A percentile compares a stretch with the other conserved stretches of the same genome.
Conservation (phyloP, 208 protist species). For the Wallacemonas collosoma region DNA sequence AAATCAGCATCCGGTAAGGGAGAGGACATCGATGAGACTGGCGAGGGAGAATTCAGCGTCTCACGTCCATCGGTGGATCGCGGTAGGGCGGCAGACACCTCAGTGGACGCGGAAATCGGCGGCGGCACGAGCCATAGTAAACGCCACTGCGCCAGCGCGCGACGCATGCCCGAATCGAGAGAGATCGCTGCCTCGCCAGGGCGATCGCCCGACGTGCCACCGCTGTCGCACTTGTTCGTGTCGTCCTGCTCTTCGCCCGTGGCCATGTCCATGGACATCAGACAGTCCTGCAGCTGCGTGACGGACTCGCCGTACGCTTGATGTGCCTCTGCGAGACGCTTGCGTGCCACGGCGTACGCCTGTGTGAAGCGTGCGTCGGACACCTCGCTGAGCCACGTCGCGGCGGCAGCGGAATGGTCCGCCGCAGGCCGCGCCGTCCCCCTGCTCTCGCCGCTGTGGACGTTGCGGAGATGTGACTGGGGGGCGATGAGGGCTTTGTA, state of each 20-base stretch:
- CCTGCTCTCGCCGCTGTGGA: too few species aligned
- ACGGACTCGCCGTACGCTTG: background rate
- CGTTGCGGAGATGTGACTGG: too few species aligned
- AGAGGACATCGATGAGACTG: background rate
- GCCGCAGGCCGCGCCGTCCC: too few species aligned
- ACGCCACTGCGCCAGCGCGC: background rate
- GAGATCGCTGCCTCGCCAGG: background rate
- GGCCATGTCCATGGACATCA: background rate
- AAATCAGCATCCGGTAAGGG: background rate
- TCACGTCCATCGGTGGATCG: background rate
- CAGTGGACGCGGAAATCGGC: too few species aligned
- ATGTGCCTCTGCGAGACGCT: conserved; percentile 1
- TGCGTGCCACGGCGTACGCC: background rate
- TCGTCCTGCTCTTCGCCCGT: too few species aligned
- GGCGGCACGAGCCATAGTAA: background rate
- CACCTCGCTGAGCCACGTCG: conserved; percentile 1
- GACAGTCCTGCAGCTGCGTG: background rate
- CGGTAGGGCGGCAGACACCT: too few species aligned
- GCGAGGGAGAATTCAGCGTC: background rate
- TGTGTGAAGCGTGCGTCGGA: background rate
- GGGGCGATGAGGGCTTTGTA: background rate
- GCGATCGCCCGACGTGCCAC: too few species aligned
- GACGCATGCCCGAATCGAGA: background rate
- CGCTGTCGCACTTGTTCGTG: too few species aligned
- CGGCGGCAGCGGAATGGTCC: too few species aligned